Base-by-base conservation (phyloP, 805 yeast species). In the Kluyveromyces starmeri region DNA sequence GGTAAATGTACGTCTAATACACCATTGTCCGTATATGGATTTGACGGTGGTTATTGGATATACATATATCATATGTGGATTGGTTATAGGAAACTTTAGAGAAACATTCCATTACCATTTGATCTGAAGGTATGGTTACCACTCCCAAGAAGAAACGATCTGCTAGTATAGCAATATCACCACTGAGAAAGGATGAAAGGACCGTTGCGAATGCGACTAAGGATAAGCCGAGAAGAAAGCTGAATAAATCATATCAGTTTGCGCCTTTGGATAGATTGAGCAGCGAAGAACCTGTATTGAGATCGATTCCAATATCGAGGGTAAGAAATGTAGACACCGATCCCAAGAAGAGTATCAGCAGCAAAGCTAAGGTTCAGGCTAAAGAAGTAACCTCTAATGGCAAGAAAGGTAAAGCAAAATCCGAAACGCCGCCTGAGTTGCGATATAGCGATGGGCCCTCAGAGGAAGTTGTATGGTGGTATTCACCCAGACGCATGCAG, bases 401-500 rank as follows among this genome's bases (percentile, higher is more conserved):
- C 15, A 18, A 26, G 24, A 10, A n/a, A 19, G 15, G 28, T 26
- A 27, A 41, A 35, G n/a, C 37, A 34, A 5, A 32, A 22, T 7
- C 43, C 36, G 13, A 40, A 24, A 14, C 20, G 4, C n/a, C 13
- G 6, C 17, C 24, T 7, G 29, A 32, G 11, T 12, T n/a, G 10
- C n/a, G 30, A 12, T 19, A 24, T 4, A 37, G 27, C 11, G 41
- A 42, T 13, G 40, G 38, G 2, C 44, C 46, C 15, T 30, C 52
- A 10, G 59, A 55, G 27, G 55, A 53, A 35, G 59, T 57, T 2
- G 47, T 55, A 7, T 57, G 62, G 62, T 44, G 43, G 12, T 53
- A 52, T 28, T 48, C 51, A 6, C 62, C 62, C 2, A 24, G 20
- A 3, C 34, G 39, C 16, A 42, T 38, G 17, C 43, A 38, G 20